Base-by-base conservation (phyloP, 192 early-diverging fungal genomes). In the Rhizophagus prolifer region DNA sequence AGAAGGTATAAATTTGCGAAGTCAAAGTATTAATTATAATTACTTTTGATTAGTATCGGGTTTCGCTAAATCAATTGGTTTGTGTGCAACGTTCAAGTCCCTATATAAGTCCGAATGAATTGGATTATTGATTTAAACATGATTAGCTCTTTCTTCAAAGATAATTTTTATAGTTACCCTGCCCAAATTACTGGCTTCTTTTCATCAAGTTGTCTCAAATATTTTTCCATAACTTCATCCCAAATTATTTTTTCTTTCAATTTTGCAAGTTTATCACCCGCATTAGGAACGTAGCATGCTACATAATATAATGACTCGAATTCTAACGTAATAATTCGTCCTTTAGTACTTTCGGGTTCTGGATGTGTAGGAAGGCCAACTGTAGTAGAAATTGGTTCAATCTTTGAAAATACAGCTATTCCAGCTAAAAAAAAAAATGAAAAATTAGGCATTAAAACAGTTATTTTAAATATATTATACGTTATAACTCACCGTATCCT, bases 51-150 rank as follows among this genome's bases (percentile, higher is more conserved):
- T 96, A 16, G 90, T 87, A 26, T 88, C 79, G 1, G 95, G 95
- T 34, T 87, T 83, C 2, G 92, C 86, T 66, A 96, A 79, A 81
- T 96, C 95, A 41, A 91, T 81, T 62, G 85, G 85, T 73, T 85
- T 85, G 75, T 95, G 94, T 1, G 94, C 93, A 21, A 96, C 95
- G 81, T 96, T 95, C 62, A 96, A 79, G 82, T 96, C 94, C 38
- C 84, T 80, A 63, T 25, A 30, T 4, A 47, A 44, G 36, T 38
- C 36, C 36, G 7, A 65, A 58, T 44, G 10, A 16, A 68, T 25
- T 72, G 46, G 61, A 10, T 69, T 64, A 76, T 44, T 54, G 9
- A 14, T 21, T 74, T 6, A 12, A n/a, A 23, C 1, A 74, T 41
- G 34, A 61, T 13, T 23, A 21, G n/a, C 12, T 0, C 36, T 38